Conservation (phyloP, 2,329 filamentous ascomycete species). For the Talaromyces atroroseus region DNA sequence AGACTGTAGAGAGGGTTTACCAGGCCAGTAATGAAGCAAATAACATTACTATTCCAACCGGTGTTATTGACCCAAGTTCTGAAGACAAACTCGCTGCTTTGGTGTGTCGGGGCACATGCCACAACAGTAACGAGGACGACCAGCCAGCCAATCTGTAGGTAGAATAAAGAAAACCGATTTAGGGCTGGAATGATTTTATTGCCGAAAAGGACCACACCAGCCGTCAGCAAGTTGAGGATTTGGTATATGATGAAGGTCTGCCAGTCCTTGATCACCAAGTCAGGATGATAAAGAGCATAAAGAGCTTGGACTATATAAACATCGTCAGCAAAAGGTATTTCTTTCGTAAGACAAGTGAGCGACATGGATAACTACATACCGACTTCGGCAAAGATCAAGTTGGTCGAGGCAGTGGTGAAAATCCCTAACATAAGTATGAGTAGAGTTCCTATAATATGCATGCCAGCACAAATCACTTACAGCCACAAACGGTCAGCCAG, state of each 20-base stretch:
- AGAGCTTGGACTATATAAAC: conserved; percentile 11
- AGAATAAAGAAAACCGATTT: conserved; percentile 45
- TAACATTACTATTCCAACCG: conserved; percentile 46
- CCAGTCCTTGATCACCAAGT: conserved; percentile 41
- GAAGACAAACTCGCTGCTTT: conserved; percentile 47
- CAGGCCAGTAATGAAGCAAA: conserved; percentile 48
- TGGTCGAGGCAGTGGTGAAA: conserved; percentile 48
- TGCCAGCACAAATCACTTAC: conserved; percentile 15
- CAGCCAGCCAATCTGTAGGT: conserved; percentile 46
- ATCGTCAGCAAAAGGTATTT: neutral
- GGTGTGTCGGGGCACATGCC: conserved; percentile 43
- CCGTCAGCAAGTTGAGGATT: conserved; percentile 39
- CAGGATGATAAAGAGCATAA: conserved; percentile 35
- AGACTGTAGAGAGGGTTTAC: conserved; percentile 47
- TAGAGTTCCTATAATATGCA: neutral
- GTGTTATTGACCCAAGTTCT: conserved; percentile 50
- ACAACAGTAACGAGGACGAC: conserved; percentile 46
- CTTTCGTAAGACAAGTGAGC: neutral
- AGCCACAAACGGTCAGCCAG: conserved; percentile 41
- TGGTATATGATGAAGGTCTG: conserved; percentile 43
- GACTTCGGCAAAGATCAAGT: conserved; percentile 37
- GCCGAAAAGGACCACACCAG: conserved; percentile 45
- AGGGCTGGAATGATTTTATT: conserved; percentile 41
- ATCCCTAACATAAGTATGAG: conserved; percentile 28
- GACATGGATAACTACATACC: conserved; percentile 1